A percentile compares a stretch with the other conserved stretches of the same genome.
Evolutionary conservation across 768 basidiomycete genomes (phyloP).

Genomic region (Gloeophyllum trabeum): DNA sequence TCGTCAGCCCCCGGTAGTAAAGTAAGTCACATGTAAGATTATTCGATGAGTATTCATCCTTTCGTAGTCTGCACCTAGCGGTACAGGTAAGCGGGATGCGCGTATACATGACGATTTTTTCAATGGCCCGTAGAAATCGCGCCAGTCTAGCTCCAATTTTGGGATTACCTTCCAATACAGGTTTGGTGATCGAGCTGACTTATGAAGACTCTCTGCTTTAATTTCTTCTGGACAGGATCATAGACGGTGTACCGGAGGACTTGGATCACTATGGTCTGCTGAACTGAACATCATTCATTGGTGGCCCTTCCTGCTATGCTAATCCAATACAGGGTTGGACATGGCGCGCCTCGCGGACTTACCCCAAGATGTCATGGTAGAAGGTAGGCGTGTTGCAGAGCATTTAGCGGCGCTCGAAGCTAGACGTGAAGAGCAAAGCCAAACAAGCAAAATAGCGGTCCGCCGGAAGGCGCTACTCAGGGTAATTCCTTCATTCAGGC

Average conservation of each 20-base stretch:
- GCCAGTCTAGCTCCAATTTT: slow-evolving; percentile 41
- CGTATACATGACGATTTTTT: too few relatives aligned
- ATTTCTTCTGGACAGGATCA: slow-evolving; percentile 28
- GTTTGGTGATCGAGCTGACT: slow-evolving; percentile 20
- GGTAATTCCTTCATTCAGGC: slow-evolving; percentile 28
- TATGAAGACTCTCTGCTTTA: not conserved
- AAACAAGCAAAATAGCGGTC: slow-evolving; percentile 42
- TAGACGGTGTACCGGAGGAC: slow-evolving; percentile 58
- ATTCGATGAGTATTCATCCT: not conserved
- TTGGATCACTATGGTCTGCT: slow-evolving; percentile 61
- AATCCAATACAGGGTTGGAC: slow-evolving; percentile 54
- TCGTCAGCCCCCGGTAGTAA: slow-evolving; percentile 66
- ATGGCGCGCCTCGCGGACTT: slow-evolving; percentile 83
- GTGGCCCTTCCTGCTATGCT: not conserved
- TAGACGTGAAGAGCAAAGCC: slow-evolving; percentile 47
- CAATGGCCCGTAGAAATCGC: slow-evolving; percentile 33
- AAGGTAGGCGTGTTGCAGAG: slow-evolving; percentile 51
- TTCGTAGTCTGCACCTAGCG: slow-evolving; percentile 64
- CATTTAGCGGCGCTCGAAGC: slow-evolving; percentile 47
- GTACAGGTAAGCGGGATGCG: slow-evolving; percentile 51
- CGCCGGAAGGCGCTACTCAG: slow-evolving; percentile 58
- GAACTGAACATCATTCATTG: slow-evolving; percentile 1
- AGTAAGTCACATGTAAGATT: slow-evolving; percentile 33
- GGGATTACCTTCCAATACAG: slow-evolving; percentile 75
- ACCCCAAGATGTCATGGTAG: slow-evolving; percentile 55